A percentile compares a stretch with the other conserved stretches of the same genome.
These are phyloP conservation scores for Calonectria pseudoreteaudii DNA, from an alignment of 2,329 filamentous ascomycete genomes.

Conservation along the genomic window DNA sequence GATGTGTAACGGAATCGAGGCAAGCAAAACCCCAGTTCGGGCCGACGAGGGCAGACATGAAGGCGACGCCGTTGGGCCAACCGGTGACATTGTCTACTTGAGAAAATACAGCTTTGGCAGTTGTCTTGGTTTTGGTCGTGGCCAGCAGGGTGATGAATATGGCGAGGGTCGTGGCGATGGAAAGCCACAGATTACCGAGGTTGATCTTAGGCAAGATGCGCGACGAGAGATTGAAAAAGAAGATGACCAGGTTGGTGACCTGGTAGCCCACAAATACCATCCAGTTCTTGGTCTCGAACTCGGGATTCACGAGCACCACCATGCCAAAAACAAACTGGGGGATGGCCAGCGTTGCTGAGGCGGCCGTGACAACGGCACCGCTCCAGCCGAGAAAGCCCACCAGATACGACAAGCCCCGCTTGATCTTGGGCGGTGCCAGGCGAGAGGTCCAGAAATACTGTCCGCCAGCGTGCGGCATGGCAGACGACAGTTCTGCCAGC, in stretches of 20 bases:
- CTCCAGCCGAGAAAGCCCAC: neutral
- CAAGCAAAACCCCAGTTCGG: slow-evolving; percentile 26
- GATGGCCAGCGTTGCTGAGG: neutral
- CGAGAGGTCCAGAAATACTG: slow-evolving; percentile 10
- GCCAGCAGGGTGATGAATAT: neutral
- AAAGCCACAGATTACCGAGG: neutral
- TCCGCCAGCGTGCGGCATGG: slow-evolving; percentile 10
- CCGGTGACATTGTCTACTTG: slow-evolving; percentile 7
- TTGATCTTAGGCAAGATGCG: neutral
- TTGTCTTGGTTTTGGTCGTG: neutral
- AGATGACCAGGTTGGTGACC: neutral
- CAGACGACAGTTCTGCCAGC: slow-evolving; percentile 7
- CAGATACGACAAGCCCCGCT: neutral
- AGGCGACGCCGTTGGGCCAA: slow-evolving; percentile 12
- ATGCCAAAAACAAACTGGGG: neutral
- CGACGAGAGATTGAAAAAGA: neutral
- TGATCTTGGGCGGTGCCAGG: neutral
- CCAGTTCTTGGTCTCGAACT: neutral
- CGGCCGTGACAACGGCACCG: neutral
- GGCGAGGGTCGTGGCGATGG: neutral
- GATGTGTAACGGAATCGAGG: slow-evolving; percentile 14
- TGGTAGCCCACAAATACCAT: slow-evolving; percentile 15
- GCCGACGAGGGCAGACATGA: slow-evolving; percentile 8
- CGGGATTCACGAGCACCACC: neutral
- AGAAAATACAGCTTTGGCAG: neutral